These are phyloP conservation scores for Triangularia verruculosa DNA, from an alignment of 2,329 filamentous ascomycete species.

Conservation along the genomic window DNA sequence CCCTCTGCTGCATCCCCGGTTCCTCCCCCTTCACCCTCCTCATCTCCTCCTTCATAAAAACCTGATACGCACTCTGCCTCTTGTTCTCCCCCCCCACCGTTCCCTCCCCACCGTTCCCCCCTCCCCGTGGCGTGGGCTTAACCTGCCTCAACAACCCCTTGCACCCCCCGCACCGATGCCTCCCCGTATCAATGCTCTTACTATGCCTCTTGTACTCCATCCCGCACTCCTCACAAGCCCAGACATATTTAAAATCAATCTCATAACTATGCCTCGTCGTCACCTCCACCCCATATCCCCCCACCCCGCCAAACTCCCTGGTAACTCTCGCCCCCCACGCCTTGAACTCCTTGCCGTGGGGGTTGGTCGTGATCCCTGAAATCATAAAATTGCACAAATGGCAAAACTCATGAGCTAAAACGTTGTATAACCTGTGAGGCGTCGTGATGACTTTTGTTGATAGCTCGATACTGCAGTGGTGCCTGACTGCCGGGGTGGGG, in stretches of 20 bases:
- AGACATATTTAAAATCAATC: constrained; percentile 90
- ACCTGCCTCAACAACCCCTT: constrained; percentile 69
- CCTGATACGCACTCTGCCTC: constrained; percentile 43
- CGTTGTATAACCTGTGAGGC: constrained; percentile 75
- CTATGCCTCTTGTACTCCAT: constrained; percentile 79
- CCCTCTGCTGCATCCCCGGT: constrained; percentile 58
- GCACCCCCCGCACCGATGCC: constrained; percentile 76
- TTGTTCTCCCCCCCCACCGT: constrained; percentile 27
- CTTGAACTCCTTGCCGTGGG: constrained; percentile 85
- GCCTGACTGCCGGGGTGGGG: constrained; percentile 35
- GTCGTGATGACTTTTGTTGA: constrained; percentile 84
- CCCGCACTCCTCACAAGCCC: constrained; percentile 70
- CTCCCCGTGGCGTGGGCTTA: constrained; percentile 66
- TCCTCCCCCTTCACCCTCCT: constrained; percentile 54
- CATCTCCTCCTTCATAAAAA: constrained; percentile 67
- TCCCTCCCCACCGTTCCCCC: not conserved
- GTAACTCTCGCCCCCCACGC: constrained; percentile 60
- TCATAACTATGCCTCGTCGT: constrained; percentile 88
- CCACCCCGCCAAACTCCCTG: constrained; percentile 53
- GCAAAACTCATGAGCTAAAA: constrained; percentile 95
- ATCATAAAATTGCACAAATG: constrained; percentile 93
- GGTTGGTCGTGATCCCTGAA: constrained; percentile 67
- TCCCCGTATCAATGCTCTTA: constrained; percentile 72
- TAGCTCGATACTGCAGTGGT: constrained; percentile 80
- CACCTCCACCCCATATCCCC: constrained; percentile 63